Conservation (phyloP, 352 stramenopile genomes). For the Globisporangium iwayamae region DNA sequence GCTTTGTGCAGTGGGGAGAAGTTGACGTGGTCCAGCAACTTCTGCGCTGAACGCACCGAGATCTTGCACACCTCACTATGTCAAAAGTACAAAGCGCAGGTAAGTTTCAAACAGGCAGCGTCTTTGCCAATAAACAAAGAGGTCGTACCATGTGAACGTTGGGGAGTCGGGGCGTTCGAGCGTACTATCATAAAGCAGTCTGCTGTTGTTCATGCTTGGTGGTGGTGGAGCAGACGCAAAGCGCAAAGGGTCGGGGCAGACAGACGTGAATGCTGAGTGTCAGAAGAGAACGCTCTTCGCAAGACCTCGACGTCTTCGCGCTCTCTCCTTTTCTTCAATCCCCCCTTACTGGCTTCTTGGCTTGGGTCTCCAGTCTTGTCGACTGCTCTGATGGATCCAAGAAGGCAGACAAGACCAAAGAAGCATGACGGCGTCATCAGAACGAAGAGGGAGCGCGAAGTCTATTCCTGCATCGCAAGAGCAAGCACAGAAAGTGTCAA, state of each 20-base stretch:
- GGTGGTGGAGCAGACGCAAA: background rate
- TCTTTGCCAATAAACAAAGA: background rate
- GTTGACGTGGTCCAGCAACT: conserved; percentile 86
- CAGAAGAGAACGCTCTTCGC: background rate
- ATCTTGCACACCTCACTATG: conserved; percentile 86
- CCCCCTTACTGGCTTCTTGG: background rate
- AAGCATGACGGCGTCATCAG: background rate
- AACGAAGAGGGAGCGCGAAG: background rate
- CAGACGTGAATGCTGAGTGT: conserved; percentile 7
- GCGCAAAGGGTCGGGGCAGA: background rate
- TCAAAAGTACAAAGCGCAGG: background rate
- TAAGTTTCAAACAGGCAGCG: background rate
- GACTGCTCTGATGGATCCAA: background rate
- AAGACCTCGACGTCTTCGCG: background rate
- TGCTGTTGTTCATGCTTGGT: conserved; percentile 10
- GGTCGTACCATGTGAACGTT: conserved; percentile 65
- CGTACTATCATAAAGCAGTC: conserved; percentile 8
- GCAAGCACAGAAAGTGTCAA: background rate
- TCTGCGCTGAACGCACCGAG: conserved; percentile 81
- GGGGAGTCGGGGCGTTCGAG: conserved; percentile 38
- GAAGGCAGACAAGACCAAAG: background rate
- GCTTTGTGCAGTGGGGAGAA: conserved; percentile 86
- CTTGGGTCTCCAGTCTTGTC: conserved; percentile 1
- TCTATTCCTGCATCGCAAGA: conserved; percentile 6
- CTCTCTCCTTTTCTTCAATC: background rate